Evolutionary conservation across 345 rosid genomes (phyloP).

Genomic region (Brassica rapa): DNA sequence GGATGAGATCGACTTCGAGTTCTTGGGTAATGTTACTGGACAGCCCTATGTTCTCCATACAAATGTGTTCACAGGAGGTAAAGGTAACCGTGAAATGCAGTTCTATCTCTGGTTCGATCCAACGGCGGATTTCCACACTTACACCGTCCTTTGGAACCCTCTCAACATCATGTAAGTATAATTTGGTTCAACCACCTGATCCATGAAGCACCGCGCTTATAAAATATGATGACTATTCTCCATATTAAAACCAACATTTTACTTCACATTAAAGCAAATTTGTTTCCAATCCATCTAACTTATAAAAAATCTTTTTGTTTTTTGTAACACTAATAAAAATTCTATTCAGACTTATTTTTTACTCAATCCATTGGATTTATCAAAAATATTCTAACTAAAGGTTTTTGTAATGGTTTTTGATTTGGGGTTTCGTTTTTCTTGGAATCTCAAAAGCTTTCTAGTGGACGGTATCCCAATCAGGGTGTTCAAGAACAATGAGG

Average conservation of each 20-base stretch:
- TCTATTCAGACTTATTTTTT: too few relatives aligned
- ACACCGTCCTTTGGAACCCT: slow-evolving; percentile 75
- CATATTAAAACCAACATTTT: too few relatives aligned
- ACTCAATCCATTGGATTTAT: too few relatives aligned
- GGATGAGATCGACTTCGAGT: slow-evolving; percentile 84
- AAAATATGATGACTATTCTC: too few relatives aligned
- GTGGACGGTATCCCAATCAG: slow-evolving; percentile 69
- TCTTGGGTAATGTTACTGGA: slow-evolving; percentile 70
- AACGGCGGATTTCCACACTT: slow-evolving; percentile 70
- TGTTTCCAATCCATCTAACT: too few relatives aligned
- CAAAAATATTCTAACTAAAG: too few relatives aligned
- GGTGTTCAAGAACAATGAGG: slow-evolving; percentile 74
- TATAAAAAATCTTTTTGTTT: too few relatives aligned
- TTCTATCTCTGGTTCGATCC: slow-evolving; percentile 85
- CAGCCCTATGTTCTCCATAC: slow-evolving; percentile 76
- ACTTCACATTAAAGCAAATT: too few relatives aligned
- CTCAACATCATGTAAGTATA: slow-evolving; percentile 54
- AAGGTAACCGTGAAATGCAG: slow-evolving; percentile 73
- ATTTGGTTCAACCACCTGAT: slow-evolving; percentile 3
- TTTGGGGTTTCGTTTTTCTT: not conserved
- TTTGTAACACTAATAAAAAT: too few relatives aligned
- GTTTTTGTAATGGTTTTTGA: not conserved
- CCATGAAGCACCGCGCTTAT: too few relatives aligned
- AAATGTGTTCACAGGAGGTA: slow-evolving; percentile 66
- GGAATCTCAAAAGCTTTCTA: slow-evolving; percentile 42